phyloP scores from a whole-genome alignment of 768 basidiomycete species.

The Cystoderma amianthinum region DNA sequence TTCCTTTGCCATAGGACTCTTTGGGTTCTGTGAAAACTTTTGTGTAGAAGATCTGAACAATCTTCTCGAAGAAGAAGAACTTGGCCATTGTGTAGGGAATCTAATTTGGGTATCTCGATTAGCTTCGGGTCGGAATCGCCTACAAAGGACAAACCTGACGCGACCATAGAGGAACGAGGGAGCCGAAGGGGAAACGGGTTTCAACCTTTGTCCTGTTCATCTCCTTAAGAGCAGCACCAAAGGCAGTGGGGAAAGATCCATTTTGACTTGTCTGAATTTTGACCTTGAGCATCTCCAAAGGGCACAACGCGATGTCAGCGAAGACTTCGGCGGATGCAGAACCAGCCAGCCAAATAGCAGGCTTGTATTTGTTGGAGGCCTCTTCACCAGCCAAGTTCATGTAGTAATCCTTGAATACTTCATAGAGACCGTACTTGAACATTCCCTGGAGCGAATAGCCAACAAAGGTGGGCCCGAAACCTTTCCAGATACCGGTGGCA shows the following conservation, averaged over 20 bases:
- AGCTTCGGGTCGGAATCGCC: background rate
- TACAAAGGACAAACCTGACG: slow-evolving; percentile 51
- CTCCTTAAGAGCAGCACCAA: slow-evolving; percentile 63
- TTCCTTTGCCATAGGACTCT: slow-evolving; percentile 70
- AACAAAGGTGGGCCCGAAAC: slow-evolving; percentile 87
- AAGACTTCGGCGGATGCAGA: slow-evolving; percentile 95
- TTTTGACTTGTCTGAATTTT: slow-evolving; percentile 76
- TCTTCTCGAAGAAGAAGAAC: slow-evolving; percentile 94
- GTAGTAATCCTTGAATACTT: slow-evolving; percentile 92
- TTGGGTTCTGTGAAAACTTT: slow-evolving; percentile 79
- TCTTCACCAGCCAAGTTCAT: slow-evolving; percentile 88
- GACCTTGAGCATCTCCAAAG: slow-evolving; percentile 90
- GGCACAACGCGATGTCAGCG: slow-evolving; percentile 94
- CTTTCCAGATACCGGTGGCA: slow-evolving; percentile 85
- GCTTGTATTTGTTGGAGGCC: slow-evolving; percentile 72
- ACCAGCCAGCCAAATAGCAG: slow-evolving; percentile 87
- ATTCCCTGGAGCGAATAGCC: slow-evolving; percentile 95
- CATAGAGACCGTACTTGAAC: slow-evolving; percentile 99
- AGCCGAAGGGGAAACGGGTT: slow-evolving; percentile 83
- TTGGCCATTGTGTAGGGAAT: slow-evolving; percentile 99
- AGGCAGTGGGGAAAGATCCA: slow-evolving; percentile 74
- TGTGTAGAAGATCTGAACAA: slow-evolving; percentile 82
- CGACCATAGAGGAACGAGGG: slow-evolving; percentile 81
- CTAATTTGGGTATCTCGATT: slow-evolving; percentile 24
- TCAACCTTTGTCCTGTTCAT: slow-evolving; percentile 63